A percentile compares a stretch with the other conserved stretches of the same genome.
Conservation (phyloP, 805 yeast genomes). For the Cyberlindnera veronae region DNA sequence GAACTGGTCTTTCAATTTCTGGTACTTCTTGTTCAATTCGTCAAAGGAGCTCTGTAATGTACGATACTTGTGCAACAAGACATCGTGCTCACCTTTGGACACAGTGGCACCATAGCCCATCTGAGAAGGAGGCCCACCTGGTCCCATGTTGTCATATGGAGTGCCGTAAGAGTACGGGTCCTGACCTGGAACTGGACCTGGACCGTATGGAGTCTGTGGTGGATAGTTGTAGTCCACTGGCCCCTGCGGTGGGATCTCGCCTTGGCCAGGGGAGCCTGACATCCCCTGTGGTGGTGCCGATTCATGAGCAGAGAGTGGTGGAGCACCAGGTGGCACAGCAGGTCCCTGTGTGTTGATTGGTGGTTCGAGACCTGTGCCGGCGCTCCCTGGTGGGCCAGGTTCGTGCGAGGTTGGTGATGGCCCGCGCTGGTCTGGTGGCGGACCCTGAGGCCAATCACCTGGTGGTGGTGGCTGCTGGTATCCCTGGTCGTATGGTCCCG, state of each 20-base stretch:
- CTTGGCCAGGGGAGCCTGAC: background rate
- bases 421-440: background rate
- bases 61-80: background rate
- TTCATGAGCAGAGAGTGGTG: background rate
- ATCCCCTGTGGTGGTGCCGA: background rate
- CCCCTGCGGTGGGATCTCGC: background rate
- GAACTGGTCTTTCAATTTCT: slow-evolving; percentile 26
- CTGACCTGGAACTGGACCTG: background rate
- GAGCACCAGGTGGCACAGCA: background rate
- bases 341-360: background rate
- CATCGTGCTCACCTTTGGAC: background rate
- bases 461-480: background rate
- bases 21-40: slow-evolving; percentile 11
- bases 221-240: background rate
- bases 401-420: background rate
- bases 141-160: background rate
- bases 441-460: background rate
- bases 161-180: background rate
- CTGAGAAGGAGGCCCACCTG: background rate
- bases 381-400: background rate
- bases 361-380: background rate
- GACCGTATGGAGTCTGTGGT: background rate
- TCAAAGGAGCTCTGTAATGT: slow-evolving; percentile 27
- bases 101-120: background rate
- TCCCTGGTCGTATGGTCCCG: background rate